A percentile compares a stretch with the other conserved stretches of the same genome.
These are phyloP conservation scores for Clohesyomyces aquaticus DNA, from an alignment of 495 filamentous ascomycete species.

Conservation along the genomic window DNA sequence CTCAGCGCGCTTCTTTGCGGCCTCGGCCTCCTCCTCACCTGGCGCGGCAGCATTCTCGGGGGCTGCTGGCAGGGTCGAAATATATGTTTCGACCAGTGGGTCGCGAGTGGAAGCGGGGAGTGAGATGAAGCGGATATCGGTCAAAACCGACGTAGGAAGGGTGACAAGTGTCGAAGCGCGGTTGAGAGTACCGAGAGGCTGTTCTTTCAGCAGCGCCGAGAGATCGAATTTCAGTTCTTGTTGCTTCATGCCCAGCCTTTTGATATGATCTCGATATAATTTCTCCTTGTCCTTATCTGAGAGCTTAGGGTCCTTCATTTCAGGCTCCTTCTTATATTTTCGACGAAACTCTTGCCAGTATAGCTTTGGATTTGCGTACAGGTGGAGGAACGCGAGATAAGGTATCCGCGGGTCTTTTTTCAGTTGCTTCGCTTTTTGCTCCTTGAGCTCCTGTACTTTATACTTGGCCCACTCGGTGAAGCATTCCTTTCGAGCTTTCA, in stretches of 20 bases:
- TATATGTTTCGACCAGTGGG: conserved; percentile 73
- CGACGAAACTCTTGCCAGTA: conserved; percentile 97
- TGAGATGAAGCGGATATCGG: conserved; percentile 82
- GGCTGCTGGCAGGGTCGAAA: conserved; percentile 70
- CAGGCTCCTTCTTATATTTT: conserved; percentile 79
- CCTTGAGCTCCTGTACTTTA: conserved; percentile 69
- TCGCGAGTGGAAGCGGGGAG: conserved; percentile 70
- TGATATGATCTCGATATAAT: conserved; percentile 85
- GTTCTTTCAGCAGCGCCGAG: conserved; percentile 70
- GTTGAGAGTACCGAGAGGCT: conserved; percentile 68
- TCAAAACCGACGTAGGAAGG: conserved; percentile 70
- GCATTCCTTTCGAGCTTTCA: conserved; percentile 76
- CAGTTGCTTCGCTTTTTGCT: conserved; percentile 72
- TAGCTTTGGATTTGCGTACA: conserved; percentile 80
- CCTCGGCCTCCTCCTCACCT: conserved; percentile 62
- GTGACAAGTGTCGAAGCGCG: conserved; percentile 62
- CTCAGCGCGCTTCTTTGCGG: conserved; percentile 63
- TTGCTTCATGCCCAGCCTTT: conserved; percentile 73
- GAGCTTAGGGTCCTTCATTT: conserved; percentile 77
- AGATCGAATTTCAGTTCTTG: conserved; percentile 78
- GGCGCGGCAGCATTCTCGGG: conserved; percentile 58
- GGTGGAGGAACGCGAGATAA: conserved; percentile 80
- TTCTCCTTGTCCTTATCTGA: conserved; percentile 89
- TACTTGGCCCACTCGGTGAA: conserved; percentile 81
- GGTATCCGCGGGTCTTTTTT: conserved; percentile 84